A percentile compares a stretch with the other conserved stretches of the same genome.
Evolutionary conservation across 2,329 filamentous ascomycete species (phyloP).

Genomic region (Aciculosporium take): DNA sequence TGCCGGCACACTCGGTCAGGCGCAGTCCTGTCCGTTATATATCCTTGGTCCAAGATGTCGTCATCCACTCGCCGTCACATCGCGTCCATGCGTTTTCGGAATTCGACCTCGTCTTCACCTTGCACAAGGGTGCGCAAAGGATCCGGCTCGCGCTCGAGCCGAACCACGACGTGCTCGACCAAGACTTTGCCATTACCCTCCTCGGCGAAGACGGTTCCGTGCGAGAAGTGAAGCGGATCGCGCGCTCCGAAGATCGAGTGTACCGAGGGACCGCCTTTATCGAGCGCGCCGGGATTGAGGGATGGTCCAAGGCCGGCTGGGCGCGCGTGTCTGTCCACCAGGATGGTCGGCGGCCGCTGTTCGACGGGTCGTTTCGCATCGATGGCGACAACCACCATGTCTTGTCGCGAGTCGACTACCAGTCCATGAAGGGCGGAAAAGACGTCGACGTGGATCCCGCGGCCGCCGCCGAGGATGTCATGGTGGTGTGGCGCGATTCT

Average conservation of each 20-base stretch:
- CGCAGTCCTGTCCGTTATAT: constrained; percentile 67
- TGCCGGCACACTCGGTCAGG: constrained; percentile 49
- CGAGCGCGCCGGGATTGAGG: constrained; percentile 39
- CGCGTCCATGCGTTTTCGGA: constrained; percentile 65
- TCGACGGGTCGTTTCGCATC: constrained; percentile 79
- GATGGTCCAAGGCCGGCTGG: constrained; percentile 77
- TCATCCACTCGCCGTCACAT: constrained; percentile 65
- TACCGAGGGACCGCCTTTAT: constrained; percentile 71
- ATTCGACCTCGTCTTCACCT: constrained; percentile 73
- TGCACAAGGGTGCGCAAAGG: constrained; percentile 52
- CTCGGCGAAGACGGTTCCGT: constrained; percentile 59
- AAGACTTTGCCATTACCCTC: constrained; percentile 60
- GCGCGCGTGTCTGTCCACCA: constrained; percentile 63
- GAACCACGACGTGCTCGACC: constrained; percentile 76
- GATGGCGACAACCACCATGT: constrained; percentile 77
- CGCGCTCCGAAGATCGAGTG: constrained; percentile 62
- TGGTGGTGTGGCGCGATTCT: constrained; percentile 87
- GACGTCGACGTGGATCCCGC: constrained; percentile 52
- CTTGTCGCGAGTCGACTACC: constrained; percentile 60
- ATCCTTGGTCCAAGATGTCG: constrained; percentile 56
- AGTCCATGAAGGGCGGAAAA: constrained; percentile 51
- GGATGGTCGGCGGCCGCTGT: constrained; percentile 68
- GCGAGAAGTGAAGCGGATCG: constrained; percentile 49
- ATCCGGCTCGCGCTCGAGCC: constrained; percentile 74
- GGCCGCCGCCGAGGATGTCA: constrained; percentile 49